These are phyloP conservation scores for Lachnellula suecica DNA, from an alignment of 2,329 filamentous ascomycete species.

Conservation along the genomic window DNA sequence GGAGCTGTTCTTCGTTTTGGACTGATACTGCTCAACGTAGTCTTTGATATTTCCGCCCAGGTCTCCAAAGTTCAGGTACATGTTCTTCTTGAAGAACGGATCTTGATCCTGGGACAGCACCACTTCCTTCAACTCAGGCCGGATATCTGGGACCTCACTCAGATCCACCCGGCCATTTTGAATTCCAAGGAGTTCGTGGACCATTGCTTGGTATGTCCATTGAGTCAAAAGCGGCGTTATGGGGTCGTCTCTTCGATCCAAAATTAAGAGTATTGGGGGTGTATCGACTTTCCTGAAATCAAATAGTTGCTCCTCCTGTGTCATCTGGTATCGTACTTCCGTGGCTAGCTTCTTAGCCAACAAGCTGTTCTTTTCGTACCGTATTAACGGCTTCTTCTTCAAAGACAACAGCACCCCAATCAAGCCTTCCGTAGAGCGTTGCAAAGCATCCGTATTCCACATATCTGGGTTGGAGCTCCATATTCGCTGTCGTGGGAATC, in stretches of 20 bases:
- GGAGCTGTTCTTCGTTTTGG: slow-evolving; percentile 92
- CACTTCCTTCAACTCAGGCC: slow-evolving; percentile 88
- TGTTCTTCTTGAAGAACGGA: slow-evolving; percentile 98
- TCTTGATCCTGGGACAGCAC: slow-evolving; percentile 96
- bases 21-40: slow-evolving; percentile 97
- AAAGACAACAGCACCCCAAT: slow-evolving; percentile 81
- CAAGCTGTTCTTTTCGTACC: slow-evolving; percentile 88
- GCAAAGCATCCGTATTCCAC: slow-evolving; percentile 88
- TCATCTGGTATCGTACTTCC: slow-evolving; percentile 89
- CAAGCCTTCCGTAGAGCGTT: slow-evolving; percentile 82
- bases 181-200: slow-evolving; percentile 92
- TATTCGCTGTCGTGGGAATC: slow-evolving; percentile 70
- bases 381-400: slow-evolving; percentile 94
- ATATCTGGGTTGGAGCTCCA: slow-evolving; percentile 81
- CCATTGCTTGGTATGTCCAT: slow-evolving; percentile 99
- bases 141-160: slow-evolving; percentile 77
- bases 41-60: slow-evolving; percentile 96
- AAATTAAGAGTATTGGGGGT: slow-evolving; percentile 83
- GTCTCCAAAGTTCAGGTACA: slow-evolving; percentile 97
- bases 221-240: slow-evolving; percentile 93
- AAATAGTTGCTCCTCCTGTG: slow-evolving; percentile 94
- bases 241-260: slow-evolving; percentile 91
- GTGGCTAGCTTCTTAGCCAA: slow-evolving; percentile 90
- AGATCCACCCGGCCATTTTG: slow-evolving; percentile 93
- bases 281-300: slow-evolving; percentile 96